Evolutionary conservation across 2,329 filamentous ascomycete species (phyloP), one percentile per base, ranked within the genome.

Genomic region (Ophiostoma sp.): DNA sequence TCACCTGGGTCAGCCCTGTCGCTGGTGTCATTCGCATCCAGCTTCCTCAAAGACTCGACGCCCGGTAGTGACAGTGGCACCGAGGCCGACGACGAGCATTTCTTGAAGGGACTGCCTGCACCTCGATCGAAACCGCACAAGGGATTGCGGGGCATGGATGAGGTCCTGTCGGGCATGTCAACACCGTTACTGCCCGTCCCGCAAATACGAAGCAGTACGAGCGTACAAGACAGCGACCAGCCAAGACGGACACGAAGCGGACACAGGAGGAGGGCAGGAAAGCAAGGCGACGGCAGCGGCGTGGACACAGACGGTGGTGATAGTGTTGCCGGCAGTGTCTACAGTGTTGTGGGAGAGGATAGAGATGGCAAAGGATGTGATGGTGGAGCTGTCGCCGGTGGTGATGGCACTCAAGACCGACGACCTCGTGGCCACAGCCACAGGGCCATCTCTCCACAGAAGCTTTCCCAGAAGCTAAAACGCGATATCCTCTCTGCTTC

Each of bases 11-110:
- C 76, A 22, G 72, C 77, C 50, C 77, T 77, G 64, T 74, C 76
- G 61, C 71, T 77, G 69, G 74, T 71, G 64, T 77, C 78, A 3
- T 22, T 59, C 25, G 70, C 31, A 12, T 70, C 70, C 8, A 75
- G 78, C 61, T 82, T 61, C 52, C 81, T 83, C 73, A 86, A 85
- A 76, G 86, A 88, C 70, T 89, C 88, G 4, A 85, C 87, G 0
- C 87, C 90, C 1, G 89, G 88, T 12, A 97, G 93, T 81, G 95
- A 97, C 77, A 97, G 94, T 80, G 95, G 95, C 31, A 97, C 95
- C 22, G 95, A 98, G 80, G 95, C 95, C 52, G 95, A 98, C 78
- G 95, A 98, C 83, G 95, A 98, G 81, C 92, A 95, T 76, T 91
- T 95, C 77, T 85, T 97, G 73, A 96, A 92, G 80, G 92, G 94